Base-by-base conservation (phyloP, 2,329 filamentous ascomycete species). In the Talaromyces sp. region DNA sequence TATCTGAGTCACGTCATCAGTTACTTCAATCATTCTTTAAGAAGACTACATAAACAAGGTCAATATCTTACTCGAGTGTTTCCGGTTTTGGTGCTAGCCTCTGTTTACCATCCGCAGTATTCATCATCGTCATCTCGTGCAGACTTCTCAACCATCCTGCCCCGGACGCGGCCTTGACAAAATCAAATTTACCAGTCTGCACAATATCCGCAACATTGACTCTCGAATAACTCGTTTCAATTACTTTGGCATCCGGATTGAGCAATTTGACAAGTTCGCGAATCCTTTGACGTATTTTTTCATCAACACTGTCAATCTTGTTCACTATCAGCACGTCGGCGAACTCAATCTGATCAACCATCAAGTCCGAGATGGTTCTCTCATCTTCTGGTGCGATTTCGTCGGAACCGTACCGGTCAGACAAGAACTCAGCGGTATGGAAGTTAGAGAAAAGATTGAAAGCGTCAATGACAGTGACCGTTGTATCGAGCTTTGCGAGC, bases 271-370 rank as follows among this genome's bases (percentile, higher is more conserved):
- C 73, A 9, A 88, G 72, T 0, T 78, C 75, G 2, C 76, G 68
- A 56, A 88, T 78, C 2, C 80, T 74, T 4, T 70, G 65, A 17
- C 78, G 75, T 0, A 75, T 79, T 19, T 66, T 72, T 5, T 72
- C 68, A 40, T 77, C 70, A 13, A 88, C 83, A 60, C 84, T 81
- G 60, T 89, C 86, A 5, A 82, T 76, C 70, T 90, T 90, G 73
- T 90, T 90, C 19, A 89, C 73, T 3, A 89, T 78, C 13, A 90
- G 80, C 6, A 89, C 86, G 63, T 90, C 86, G 0, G 87, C 86
- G 64, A 91, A 91, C 70, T 91, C 88, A 60, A 90, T 88, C 65
- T 90, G 87, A 63, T 90, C 87, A 0, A 89, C 86, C 80, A 89
- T 88, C 0, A 91, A 78, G 63, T 90, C 87, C 0, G 86, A 89